Conservation (phyloP, 2,329 filamentous ascomycete genomes). For the Cyanodermella asteris region DNA sequence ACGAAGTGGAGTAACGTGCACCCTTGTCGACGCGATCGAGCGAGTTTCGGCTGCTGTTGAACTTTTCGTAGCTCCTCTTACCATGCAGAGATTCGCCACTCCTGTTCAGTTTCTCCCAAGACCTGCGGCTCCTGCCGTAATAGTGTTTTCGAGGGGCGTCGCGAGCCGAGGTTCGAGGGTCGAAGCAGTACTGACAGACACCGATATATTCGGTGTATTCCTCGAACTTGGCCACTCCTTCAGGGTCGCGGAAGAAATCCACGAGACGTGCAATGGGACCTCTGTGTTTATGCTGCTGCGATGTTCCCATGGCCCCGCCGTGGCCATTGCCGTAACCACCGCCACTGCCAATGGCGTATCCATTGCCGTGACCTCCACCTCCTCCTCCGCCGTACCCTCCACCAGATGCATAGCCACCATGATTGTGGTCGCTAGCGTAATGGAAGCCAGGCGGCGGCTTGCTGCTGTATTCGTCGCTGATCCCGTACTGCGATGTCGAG, state of each 20-base stretch:
- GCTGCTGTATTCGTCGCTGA: conserved; percentile 9
- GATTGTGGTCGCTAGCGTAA: no score
- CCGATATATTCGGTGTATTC: conserved; percentile 47
- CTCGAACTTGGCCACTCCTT: conserved; percentile 43
- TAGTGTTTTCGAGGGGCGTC: conserved; percentile 40
- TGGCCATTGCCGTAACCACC: no score
- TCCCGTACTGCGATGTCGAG: conserved; percentile 5
- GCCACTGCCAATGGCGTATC: no score
- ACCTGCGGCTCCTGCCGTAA: conserved; percentile 23
- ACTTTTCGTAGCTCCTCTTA: conserved; percentile 25
- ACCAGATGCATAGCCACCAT: no score
- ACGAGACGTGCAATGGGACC: conserved; percentile 34
- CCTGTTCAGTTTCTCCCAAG: no score
- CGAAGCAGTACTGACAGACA: conserved; percentile 43
- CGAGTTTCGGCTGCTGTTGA: conserved; percentile 17
- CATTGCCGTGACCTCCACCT: no score
- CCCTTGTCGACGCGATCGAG: conserved; percentile 36
- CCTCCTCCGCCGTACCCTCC: no score
- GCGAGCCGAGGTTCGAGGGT: conserved; percentile 31
- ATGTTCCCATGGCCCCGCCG: conserved; percentile 20
- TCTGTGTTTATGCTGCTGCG: conserved; percentile 29
- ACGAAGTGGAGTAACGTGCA: conserved; percentile 33
- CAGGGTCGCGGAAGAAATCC: conserved; percentile 40
- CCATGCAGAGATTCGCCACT: no score
- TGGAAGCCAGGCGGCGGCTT: no score